Evolutionary conservation across 129 eudicot species (phyloP).

Genomic region (Flaveria robusta): DNA sequence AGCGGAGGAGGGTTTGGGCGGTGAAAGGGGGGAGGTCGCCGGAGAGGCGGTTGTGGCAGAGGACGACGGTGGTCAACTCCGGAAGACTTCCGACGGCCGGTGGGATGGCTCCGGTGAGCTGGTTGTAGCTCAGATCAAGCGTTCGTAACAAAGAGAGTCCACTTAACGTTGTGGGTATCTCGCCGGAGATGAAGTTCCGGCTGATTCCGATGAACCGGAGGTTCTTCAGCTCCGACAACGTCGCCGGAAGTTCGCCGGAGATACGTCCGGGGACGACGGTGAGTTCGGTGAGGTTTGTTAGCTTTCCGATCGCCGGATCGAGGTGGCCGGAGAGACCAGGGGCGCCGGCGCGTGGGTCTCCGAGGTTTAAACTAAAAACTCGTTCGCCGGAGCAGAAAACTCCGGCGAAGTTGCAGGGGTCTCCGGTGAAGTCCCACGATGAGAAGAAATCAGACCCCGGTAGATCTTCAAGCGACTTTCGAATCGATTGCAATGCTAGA

Average conservation of each 20-base stretch:
- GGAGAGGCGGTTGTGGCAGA: background rate
- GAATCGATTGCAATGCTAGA: slow-evolving; percentile 62
- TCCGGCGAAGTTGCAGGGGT: slow-evolving; percentile 82
- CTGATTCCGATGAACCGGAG: background rate
- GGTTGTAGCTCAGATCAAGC: background rate
- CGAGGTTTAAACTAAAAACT: slow-evolving; percentile 89
- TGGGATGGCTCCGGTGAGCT: background rate
- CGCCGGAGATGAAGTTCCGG: slow-evolving; percentile 17
- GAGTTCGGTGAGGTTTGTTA: background rate
- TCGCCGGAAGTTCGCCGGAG: background rate
- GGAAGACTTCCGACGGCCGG: background rate
- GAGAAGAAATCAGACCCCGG: slow-evolving; percentile 68
- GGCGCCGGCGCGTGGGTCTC: slow-evolving; percentile 81
- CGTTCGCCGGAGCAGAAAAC: slow-evolving; percentile 58
- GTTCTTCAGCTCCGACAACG: background rate
- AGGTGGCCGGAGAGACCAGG: slow-evolving; percentile 69
- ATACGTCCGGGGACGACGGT: background rate
- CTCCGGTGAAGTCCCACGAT: slow-evolving; percentile 91
- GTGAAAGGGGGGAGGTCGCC: background rate
- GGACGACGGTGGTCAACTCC: slow-evolving; percentile 9
- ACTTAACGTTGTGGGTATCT: background rate
- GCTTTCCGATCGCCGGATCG: slow-evolving; percentile 51
- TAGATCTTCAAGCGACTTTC: slow-evolving; percentile 57
- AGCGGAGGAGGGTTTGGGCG: background rate
- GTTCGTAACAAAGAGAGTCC: background rate